phyloP scores from a whole-genome alignment of 306 rosid species.

The Benincasa hispida region DNA sequence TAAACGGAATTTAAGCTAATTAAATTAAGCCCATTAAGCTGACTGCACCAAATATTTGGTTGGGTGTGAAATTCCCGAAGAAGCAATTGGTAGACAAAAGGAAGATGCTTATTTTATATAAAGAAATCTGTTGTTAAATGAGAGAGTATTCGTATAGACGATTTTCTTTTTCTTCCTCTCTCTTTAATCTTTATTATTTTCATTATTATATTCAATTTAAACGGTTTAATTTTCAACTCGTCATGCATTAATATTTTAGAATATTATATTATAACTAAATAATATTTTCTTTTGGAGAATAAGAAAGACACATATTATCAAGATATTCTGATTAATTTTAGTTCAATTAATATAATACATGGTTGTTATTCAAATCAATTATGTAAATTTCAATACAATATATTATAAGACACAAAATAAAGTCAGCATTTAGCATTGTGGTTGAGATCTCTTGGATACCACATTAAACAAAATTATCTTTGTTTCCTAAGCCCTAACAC shows the following conservation, averaged over 20 bases:
- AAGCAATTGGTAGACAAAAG: too few relatives aligned
- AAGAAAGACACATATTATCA: too few relatives aligned
- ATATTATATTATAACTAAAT: not conserved
- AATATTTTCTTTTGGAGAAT: too few relatives aligned
- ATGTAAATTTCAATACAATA: not conserved
- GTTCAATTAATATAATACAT: not conserved
- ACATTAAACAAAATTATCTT: not conserved
- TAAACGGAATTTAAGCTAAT: too few relatives aligned
- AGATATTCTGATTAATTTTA: not conserved
- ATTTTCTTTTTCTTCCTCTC: too few relatives aligned
- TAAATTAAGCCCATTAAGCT: too few relatives aligned
- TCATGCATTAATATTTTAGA: not conserved
- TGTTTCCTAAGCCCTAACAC: not conserved
- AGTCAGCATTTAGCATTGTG: not conserved
- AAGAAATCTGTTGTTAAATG: too few relatives aligned
- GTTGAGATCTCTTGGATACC: not conserved
- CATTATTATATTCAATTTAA: not conserved
- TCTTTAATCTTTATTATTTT: not conserved
- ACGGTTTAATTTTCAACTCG: not conserved
- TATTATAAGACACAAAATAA: not conserved
- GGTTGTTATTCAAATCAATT: not conserved
- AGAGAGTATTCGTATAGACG: too few relatives aligned
- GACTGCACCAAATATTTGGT: too few relatives aligned
- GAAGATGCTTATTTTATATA: too few relatives aligned
- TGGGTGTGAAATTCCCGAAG: too few relatives aligned